Evolutionary conservation across 2,329 filamentous ascomycete species (phyloP), one percentile per base, ranked within the genome.

Genomic region (Simplicillium aogashimaense): DNA sequence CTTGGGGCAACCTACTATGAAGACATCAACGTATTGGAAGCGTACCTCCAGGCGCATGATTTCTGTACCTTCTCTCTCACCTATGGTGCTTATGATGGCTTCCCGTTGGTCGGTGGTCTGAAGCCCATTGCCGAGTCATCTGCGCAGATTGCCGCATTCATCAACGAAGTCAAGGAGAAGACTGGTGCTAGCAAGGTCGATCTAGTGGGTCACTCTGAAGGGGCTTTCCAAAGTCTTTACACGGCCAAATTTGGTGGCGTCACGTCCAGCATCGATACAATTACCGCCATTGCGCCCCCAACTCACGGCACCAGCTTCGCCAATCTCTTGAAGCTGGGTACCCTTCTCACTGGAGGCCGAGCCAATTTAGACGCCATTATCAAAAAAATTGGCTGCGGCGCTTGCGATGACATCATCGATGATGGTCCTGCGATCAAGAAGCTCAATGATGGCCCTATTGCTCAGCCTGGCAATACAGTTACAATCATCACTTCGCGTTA

Each of bases 361-460:
- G 13, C 5, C 15, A n/a, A n/a, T 7, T n/a, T 33, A 7, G 30
- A 31, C 14, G 17, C 15, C 17, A 13, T 41, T 13, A 20, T 48
- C n/a, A 13, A 20, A 16, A 18, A 12, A 11, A 15, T 44, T 12
- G 45, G 45, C 20, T 49, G 45, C 38, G 30, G 12, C 16, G 45
- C 47, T 12, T 47, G 47, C 38, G 28, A 30, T 15, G 47, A 49
- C 29, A 14, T 49, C n/a, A 15, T 39, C 15, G 29, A 13, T 12
- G 39, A 35, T 7, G 41, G 47, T n/a, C 5, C 29, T 3, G 40
- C 43, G 7, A 33, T 47, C 25, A n/a, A 9, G 17, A 31, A 16
- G 8, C 41, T 49, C 29, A 45, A 45, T n/a, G 39, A 45, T 14
- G 45, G 42, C 14, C 47, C 47, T 7, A 47, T 49, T 13, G 42